A percentile compares a stretch with the other conserved stretches of the same genome.
Conservation (phyloP, 1,284 basidiomycete species). For the Marasmius tenuissimus region DNA sequence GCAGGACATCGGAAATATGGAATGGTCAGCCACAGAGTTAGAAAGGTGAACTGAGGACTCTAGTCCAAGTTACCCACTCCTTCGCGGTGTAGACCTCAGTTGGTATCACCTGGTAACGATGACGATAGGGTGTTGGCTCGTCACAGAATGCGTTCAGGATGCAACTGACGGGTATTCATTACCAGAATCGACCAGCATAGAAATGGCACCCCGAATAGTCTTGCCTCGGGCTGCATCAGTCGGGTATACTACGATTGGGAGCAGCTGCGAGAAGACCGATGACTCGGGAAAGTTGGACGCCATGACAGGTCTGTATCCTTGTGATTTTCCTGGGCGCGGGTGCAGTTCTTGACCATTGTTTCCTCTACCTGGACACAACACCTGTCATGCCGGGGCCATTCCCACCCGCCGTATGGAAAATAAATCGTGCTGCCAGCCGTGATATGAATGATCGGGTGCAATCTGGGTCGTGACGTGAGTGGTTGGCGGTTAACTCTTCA, state of each 20-base stretch:
- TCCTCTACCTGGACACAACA: not conserved
- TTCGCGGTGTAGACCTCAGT: constrained; percentile 23
- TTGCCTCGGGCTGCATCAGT: constrained; percentile 82
- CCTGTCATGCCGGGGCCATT: constrained; percentile 18
- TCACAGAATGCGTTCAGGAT: not conserved
- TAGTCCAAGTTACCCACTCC: constrained; percentile 93
- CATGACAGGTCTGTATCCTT: not conserved
- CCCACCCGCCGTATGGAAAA: constrained; percentile 23
- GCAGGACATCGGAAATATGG: constrained; percentile 77
- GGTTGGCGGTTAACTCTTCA: too few relatives aligned
- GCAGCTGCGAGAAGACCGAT: constrained; percentile 80
- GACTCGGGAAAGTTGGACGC: constrained; percentile 55
- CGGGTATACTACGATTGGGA: constrained; percentile 87
- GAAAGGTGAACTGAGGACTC: constrained; percentile 88
- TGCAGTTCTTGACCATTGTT: not conserved
- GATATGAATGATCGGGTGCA: not conserved
- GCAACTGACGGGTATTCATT: constrained; percentile 3
- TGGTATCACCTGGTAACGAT: not conserved
- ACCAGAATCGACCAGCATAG: constrained; percentile 47
- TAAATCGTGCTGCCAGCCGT: constrained; percentile 5
- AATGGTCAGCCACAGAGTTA: constrained; percentile 65
- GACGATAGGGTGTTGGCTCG: not conserved
- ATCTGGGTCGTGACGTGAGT: too few relatives aligned
- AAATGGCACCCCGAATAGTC: constrained; percentile 76
- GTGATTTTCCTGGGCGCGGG: not conserved